These are phyloP conservation scores for Mycena olivaceomarginata DNA, from an alignment of 768 basidiomycete genomes.

Conservation along the genomic window DNA sequence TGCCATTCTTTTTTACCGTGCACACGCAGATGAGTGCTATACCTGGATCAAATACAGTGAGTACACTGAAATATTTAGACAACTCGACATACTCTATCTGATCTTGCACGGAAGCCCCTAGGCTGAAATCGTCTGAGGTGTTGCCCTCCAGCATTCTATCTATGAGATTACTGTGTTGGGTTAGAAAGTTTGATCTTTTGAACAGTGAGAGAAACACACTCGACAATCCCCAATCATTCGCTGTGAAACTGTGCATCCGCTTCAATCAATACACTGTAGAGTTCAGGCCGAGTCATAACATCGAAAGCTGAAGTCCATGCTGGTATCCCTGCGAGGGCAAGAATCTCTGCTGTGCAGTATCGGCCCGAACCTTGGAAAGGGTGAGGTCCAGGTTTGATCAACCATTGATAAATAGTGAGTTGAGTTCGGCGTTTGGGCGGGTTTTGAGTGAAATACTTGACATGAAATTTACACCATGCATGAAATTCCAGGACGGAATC, in stretches of 20 bases:
- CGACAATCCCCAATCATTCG: neutral
- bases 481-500: slow-evolving; percentile 1
- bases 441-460: neutral
- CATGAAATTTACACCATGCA: neutral
- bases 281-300: neutral
- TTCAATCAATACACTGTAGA: neutral
- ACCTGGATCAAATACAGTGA: neutral
- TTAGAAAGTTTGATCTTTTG: neutral
- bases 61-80: neutral
- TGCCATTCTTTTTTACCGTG: slow-evolving; percentile 1
- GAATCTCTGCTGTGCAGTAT: neutral
- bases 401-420: neutral
- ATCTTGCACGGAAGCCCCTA: neutral
- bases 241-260: neutral
- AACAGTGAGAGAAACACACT: neutral
- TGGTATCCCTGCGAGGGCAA: neutral
- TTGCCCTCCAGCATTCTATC: slow-evolving; percentile 4
- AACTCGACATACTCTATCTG: neutral
- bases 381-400: neutral
- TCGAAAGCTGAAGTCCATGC: neutral
- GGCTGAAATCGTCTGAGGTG: neutral
- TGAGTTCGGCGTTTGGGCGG: neutral
- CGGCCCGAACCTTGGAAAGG: slow-evolving; percentile 1
- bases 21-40: neutral
- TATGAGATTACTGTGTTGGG: neutral